Evolutionary conservation across 805 yeast genomes (phyloP).

Genomic region (Candida germanica): DNA sequence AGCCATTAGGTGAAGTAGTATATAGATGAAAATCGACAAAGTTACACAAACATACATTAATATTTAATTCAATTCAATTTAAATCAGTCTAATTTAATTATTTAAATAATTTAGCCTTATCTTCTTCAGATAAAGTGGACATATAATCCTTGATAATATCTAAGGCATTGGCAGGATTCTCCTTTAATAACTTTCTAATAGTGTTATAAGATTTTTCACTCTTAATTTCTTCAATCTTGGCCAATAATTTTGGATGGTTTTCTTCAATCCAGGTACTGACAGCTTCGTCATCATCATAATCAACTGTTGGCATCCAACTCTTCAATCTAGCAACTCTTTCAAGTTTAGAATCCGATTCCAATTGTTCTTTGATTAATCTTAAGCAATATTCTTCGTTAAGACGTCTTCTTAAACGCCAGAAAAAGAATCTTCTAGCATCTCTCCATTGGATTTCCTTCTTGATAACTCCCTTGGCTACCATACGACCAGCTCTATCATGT

Average conservation of each 20-base stretch:
- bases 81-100: constrained; percentile 17
- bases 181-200: constrained; percentile 49
- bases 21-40: no score
- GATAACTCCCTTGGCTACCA: constrained; percentile 92
- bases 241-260: constrained; percentile 61
- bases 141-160: constrained; percentile 36
- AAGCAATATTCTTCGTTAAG: constrained; percentile 87
- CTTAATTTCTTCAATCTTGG: constrained; percentile 59
- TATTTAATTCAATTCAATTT: no score
- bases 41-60: no score
- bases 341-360: constrained; percentile 56
- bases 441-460: constrained; percentile 82
- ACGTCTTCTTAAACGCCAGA: constrained; percentile 98
- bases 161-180: constrained; percentile 28
- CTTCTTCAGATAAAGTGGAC: constrained; percentile 32
- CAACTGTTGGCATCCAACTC: constrained; percentile 80
- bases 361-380: constrained; percentile 64
- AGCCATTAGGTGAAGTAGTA: background rate
- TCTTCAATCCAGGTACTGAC: constrained; percentile 86
- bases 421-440: constrained; percentile 90
- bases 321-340: constrained; percentile 84
- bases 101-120: constrained; percentile 21
- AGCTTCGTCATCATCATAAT: constrained; percentile 67
- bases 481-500: constrained; percentile 96
- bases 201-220: constrained; percentile 64